Evolutionary conservation across 2,329 filamentous ascomycete species (phyloP), one percentile per base, ranked within the genome.

Genomic region (Neofusicoccum cordaticola): DNA sequence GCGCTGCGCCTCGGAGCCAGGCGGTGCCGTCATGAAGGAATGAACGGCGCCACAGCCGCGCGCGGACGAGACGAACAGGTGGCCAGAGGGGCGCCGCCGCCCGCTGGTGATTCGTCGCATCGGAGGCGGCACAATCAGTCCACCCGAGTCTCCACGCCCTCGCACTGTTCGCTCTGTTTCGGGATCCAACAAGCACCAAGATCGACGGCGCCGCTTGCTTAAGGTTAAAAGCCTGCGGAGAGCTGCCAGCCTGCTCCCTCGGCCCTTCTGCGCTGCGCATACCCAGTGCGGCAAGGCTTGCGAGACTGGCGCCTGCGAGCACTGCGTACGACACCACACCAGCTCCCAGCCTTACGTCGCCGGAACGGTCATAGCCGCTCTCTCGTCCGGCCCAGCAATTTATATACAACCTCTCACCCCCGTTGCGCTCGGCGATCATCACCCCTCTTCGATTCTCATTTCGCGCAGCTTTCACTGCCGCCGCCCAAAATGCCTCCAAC

Each of bases 401-500:
- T 31, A 31, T 31, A 31, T 31, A 31, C 27, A 31, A 31, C 5
- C 27, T 7, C 27, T 31, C 27, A 7, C 1, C 27, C 27, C 27
- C 27, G 27, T 31, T 31, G 27, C 27, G 27, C 4, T 31, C 27
- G 27, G 27, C 27, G 5, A n/a, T 17, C 42, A 17, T 4, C 13
- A 22, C 22, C 22, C 22, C 22, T 22, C 22, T 22, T 3, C 22
- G 22, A 22, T 22, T 22, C 22, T 22, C 22, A 22, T 22, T 22
- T 22, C 22, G 13, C 13, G 4, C 42, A 8, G 15, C 13, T 13
- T 44, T 35, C 39, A 5, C 19, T 17, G 2, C 60, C 19, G 22
- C 39, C 48, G 8, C 39, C 39, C 27, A 39, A 47, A 15, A 63
- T 63, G 61, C 50, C 61, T 31, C 61, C 61, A 56, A 31, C 31